Evolutionary conservation across 176 grass and related monocot genomes (phyloP).

Genomic region (Carex myosuroides): DNA sequence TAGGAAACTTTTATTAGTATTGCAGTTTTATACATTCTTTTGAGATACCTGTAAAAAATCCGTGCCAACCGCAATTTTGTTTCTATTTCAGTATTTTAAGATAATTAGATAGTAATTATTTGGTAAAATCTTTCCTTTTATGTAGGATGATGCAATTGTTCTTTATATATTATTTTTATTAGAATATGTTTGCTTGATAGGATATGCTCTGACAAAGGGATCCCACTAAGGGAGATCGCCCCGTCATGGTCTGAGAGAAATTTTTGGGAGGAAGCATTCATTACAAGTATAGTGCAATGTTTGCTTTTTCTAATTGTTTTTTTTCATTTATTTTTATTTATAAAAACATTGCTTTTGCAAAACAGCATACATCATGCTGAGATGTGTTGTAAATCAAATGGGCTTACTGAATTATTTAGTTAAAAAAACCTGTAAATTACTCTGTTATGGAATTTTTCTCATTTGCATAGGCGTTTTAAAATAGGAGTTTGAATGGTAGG

Average conservation of each 20-base stretch:
- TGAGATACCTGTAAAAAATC: not conserved
- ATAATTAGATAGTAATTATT: not conserved
- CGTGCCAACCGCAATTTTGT: not conserved
- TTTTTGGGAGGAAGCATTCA: constrained; percentile 79
- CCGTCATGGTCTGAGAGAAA: constrained; percentile 68
- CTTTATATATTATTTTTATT: not conserved
- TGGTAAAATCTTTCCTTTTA: not conserved
- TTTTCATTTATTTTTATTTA: constrained; percentile 3
- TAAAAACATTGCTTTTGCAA: not conserved
- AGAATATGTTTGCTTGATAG: constrained; percentile 30
- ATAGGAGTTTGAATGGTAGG: not conserved
- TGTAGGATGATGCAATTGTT: not conserved
- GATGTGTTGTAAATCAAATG: not conserved
- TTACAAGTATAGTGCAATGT: constrained; percentile 56
- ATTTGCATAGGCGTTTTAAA: not conserved
- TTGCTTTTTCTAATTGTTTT: constrained; percentile 23
- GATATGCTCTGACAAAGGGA: constrained; percentile 60
- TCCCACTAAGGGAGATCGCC: constrained; percentile 50
- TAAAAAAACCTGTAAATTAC: not conserved
- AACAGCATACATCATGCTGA: not conserved
- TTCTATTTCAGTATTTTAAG: not conserved
- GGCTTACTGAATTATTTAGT: not conserved
- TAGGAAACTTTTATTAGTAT: not conserved
- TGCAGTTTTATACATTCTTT: not conserved
- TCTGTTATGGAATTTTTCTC: not conserved